Evolutionary conservation across 2,329 filamentous ascomycete species (phyloP).

Genomic region (Hortaea sp.): DNA sequence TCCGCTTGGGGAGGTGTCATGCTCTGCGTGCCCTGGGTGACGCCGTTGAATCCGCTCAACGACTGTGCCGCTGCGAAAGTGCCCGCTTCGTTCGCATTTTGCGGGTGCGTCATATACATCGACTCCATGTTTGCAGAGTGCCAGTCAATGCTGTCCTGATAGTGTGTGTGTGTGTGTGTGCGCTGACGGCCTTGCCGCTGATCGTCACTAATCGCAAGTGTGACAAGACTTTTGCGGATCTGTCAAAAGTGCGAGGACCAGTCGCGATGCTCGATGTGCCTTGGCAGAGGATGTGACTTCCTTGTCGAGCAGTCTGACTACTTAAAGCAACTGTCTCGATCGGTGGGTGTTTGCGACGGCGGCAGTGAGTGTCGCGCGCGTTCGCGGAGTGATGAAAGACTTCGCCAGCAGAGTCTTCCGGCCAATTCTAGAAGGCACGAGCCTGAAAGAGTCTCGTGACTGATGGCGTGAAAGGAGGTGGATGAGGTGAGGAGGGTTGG

Average conservation of each 20-base stretch:
- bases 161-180: neutral
- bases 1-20: constrained; percentile 73
- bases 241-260: neutral
- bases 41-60: constrained; percentile 65
- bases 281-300: too few relatives aligned
- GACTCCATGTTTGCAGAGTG: constrained; percentile 59
- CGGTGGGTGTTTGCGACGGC: neutral
- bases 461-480: too few relatives aligned
- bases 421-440: neutral
- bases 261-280: neutral
- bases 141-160: neutral
- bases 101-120: constrained; percentile 71
- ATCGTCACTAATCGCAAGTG: neutral
- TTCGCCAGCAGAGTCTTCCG: neutral
- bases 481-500: too few relatives aligned
- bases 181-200: neutral
- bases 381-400: neutral
- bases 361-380: neutral
- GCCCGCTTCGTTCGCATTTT: constrained; percentile 86
- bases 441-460: too few relatives aligned
- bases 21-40: constrained; percentile 56
- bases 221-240: neutral
- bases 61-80: constrained; percentile 67
- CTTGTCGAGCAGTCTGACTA: constrained; percentile 1
- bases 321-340: neutral